These are phyloP conservation scores for Aspergillus hortae DNA, from an alignment of 2,329 filamentous ascomycete genomes.

Conservation along the genomic window DNA sequence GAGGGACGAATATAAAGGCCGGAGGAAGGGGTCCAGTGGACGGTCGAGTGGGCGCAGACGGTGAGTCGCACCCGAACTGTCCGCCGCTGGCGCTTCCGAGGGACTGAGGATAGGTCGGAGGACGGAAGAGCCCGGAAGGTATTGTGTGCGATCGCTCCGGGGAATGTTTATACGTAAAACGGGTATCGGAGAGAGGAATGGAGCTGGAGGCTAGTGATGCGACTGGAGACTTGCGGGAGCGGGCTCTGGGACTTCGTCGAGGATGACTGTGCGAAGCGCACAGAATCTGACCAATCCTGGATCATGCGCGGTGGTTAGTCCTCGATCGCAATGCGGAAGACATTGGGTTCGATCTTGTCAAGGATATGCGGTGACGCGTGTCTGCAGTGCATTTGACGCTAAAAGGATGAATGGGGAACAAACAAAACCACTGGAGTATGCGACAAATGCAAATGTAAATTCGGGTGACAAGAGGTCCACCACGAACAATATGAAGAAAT, in stretches of 20 bases:
- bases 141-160: constrained; percentile 8
- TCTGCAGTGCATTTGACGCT: constrained; percentile 11
- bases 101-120: neutral
- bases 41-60: neutral
- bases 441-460: constrained; percentile 6
- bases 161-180: constrained; percentile 10
- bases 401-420: constrained; percentile 1
- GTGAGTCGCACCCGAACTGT: neutral
- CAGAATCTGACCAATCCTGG: neutral
- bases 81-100: neutral
- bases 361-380: constrained; percentile 16
- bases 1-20: neutral
- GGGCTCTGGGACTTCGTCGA: neutral
- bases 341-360: neutral
- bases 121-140: neutral
- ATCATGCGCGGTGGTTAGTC: constrained; percentile 7
- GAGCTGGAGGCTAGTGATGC: constrained; percentile 7
- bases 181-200: constrained; percentile 10
- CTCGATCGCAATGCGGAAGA: constrained; percentile 6
- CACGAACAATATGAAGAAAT: neutral
- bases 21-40: neutral
- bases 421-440: constrained; percentile 1
- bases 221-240: constrained; percentile 3
- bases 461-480: neutral
- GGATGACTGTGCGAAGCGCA: neutral